Evolutionary conservation across 768 basidiomycete genomes (phyloP).

Genomic region (Tylopilus sp.): DNA sequence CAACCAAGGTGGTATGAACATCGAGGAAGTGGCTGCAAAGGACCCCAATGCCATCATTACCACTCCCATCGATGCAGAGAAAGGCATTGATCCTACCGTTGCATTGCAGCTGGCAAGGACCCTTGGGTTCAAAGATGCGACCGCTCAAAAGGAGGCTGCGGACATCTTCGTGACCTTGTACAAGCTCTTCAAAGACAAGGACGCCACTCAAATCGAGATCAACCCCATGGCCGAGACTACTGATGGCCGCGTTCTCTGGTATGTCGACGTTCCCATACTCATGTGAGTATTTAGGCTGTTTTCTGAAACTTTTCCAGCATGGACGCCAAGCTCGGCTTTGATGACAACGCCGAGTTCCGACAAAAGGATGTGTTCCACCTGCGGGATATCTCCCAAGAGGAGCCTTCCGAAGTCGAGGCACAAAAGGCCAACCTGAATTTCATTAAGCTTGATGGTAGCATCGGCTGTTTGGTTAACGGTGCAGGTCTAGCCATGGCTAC

Average conservation of each 20-base stretch:
- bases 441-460: slow-evolving; percentile 96
- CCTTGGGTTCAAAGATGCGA: slow-evolving; percentile 78
- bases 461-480: slow-evolving; percentile 97
- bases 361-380: slow-evolving; percentile 86
- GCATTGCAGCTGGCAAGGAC: slow-evolving; percentile 82
- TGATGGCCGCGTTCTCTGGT: slow-evolving; percentile 94
- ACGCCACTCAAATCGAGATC: slow-evolving; percentile 99
- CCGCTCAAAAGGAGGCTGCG: slow-evolving; percentile 80
- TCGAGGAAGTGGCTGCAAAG: slow-evolving; percentile 97
- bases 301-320: slow-evolving; percentile 60
- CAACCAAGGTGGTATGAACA: slow-evolving; percentile 98
- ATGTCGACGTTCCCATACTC: slow-evolving; percentile 21
- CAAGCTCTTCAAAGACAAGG: slow-evolving; percentile 97
- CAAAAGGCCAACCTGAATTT: slow-evolving; percentile 96
- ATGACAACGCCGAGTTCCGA: slow-evolving; percentile 98
- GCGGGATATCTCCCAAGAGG: slow-evolving; percentile 92
- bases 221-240: slow-evolving; percentile 93
- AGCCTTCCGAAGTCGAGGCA: slow-evolving; percentile 96
- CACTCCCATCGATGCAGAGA: slow-evolving; percentile 82
- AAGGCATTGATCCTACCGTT: slow-evolving; percentile 68
- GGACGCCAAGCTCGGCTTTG: slow-evolving; percentile 99
- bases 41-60: slow-evolving; percentile 95
- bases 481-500: slow-evolving; percentile 99
- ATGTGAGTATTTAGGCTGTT: neutral
- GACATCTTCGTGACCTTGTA: slow-evolving; percentile 93